Evolutionary conservation across 2,329 filamentous ascomycete genomes (phyloP).

Genomic region (Alternaria sp.): DNA sequence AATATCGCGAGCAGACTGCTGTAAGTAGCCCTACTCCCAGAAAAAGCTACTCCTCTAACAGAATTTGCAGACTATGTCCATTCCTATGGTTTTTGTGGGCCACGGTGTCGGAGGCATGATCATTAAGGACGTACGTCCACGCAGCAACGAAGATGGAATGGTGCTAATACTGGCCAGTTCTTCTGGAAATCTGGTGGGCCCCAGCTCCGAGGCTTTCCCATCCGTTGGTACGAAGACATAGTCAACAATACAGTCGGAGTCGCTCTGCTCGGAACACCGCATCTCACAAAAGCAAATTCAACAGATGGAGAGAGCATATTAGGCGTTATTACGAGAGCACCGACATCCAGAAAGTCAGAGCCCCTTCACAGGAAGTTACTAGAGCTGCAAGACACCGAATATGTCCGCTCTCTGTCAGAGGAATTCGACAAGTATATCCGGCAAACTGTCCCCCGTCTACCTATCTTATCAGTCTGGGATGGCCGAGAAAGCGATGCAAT

Average conservation of each 20-base stretch:
- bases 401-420: fast-evolving
- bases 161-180: neutral
- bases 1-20: neutral
- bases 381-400: too few species aligned
- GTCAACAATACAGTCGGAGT: neutral
- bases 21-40: too few species aligned
- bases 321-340: too few species aligned
- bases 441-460: too few species aligned
- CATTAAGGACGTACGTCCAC: neutral
- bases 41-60: too few species aligned
- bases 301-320: too few species aligned
- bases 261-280: neutral
- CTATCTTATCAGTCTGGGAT: neutral
- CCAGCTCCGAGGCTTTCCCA: neutral
- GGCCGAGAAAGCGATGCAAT: neutral
- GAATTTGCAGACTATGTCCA: neutral
- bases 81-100: neutral
- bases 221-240: fast-evolving
- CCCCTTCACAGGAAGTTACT: fast-evolving
- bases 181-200: neutral
- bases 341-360: too few species aligned
- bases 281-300: neutral
- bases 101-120: neutral
- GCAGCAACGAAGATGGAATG: too few species aligned
- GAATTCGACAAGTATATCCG: neutral